Evolutionary conservation across 1,284 basidiomycete species (phyloP).

Genomic region (Tilletiaria anomala): DNA sequence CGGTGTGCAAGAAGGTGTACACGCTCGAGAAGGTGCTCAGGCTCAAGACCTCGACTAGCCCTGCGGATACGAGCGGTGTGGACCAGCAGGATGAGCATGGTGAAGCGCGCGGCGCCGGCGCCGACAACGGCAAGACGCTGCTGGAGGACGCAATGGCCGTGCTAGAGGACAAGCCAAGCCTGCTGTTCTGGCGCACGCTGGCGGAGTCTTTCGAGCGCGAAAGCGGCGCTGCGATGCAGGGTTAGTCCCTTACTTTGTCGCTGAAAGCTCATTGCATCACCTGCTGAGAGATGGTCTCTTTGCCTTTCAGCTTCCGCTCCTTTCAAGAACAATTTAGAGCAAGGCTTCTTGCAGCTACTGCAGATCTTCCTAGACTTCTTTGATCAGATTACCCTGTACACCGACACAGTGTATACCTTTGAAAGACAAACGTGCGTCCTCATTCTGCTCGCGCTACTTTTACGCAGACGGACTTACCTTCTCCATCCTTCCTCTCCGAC

Average conservation of each 20-base stretch:
- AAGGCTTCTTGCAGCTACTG: not conserved
- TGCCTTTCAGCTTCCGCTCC: not conserved
- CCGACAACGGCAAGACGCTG: slow-evolving; percentile 57
- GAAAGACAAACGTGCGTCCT: slow-evolving; percentile 48
- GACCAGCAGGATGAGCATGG: not conserved
- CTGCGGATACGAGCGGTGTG: too few species aligned
- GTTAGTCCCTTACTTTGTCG: too few species aligned
- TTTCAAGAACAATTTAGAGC: not conserved
- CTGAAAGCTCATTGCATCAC: too few species aligned
- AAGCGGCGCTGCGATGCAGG: too few species aligned
- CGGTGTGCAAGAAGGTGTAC: slow-evolving; percentile 62
- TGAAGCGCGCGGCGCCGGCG: too few species aligned
- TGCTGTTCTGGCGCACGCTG: slow-evolving; percentile 76
- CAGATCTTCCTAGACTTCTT: not conserved
- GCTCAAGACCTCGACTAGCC: too few species aligned
- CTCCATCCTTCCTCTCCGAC: not conserved
- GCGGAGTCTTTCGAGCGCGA: slow-evolving; percentile 39
- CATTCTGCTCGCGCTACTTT: not conserved
- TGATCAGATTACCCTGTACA: not conserved
- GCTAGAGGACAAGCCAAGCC: slow-evolving; percentile 75
- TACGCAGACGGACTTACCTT: too few species aligned
- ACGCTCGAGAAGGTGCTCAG: slow-evolving; percentile 82
- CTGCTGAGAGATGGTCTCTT: not conserved
- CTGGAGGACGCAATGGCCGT: slow-evolving; percentile 56
- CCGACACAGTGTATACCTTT: slow-evolving; percentile 38